These are phyloP conservation scores for Colletotrichum sp. DNA, from an alignment of 2,329 filamentous ascomycete genomes.

Conservation along the genomic window DNA sequence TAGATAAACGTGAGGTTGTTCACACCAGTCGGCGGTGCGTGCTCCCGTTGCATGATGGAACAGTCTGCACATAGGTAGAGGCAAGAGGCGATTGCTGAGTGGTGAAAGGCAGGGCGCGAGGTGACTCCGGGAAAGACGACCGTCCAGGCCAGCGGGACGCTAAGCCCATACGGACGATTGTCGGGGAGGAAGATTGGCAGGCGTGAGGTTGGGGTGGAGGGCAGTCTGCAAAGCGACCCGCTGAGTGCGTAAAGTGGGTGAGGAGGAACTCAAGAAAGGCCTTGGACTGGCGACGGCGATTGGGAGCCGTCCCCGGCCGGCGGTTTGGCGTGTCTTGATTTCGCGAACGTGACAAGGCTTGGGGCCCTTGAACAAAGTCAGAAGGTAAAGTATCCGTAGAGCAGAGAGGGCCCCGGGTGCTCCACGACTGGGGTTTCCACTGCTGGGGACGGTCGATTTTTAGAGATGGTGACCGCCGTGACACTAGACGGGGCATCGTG, in stretches of 20 bases:
- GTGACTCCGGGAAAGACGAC: slow-evolving; percentile 15
- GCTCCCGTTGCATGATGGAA: not conserved
- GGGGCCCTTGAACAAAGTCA: not conserved
- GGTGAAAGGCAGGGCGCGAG: not conserved
- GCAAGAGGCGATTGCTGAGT: not conserved
- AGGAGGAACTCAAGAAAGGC: not conserved
- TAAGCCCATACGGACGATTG: slow-evolving; percentile 2
- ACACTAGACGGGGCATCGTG: not conserved
- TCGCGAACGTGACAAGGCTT: slow-evolving; percentile 14
- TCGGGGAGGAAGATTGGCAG: slow-evolving; percentile 18
- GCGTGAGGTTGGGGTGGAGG: not conserved
- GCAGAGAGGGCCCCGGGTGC: not conserved
- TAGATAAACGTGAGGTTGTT: not conserved
- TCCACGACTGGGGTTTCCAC: not conserved
- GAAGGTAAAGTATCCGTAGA: not conserved
- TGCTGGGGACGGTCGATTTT: not conserved
- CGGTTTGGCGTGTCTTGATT: slow-evolving; percentile 13
- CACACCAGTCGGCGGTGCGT: not conserved
- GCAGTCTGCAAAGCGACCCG: slow-evolving; percentile 9
- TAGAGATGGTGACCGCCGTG: not conserved
- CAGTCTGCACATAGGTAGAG: not conserved
- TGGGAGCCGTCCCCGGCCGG: not conserved
- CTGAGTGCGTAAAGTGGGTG: slow-evolving; percentile 20
- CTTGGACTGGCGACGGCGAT: not conserved
- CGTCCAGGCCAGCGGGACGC: slow-evolving; percentile 15